Conservation (phyloP, 805 yeast species). For the Nakazawaea peltata region DNA sequence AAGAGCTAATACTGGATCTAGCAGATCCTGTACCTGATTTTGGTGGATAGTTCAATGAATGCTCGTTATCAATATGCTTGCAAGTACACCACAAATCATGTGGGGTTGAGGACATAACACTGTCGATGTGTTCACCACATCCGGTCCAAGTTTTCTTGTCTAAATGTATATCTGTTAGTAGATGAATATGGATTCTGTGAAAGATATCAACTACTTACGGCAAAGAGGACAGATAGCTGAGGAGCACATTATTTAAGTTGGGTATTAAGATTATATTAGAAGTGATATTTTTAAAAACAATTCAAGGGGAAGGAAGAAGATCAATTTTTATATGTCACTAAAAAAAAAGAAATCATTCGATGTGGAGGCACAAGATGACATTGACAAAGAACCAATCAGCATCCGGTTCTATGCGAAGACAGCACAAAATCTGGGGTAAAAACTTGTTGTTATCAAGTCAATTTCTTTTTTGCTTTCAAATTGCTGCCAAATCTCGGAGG, state of each 20-base stretch:
- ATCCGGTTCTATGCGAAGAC: too few species aligned
- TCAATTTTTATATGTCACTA: too few species aligned
- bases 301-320: too few species aligned
- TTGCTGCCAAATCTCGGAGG: too few species aligned
- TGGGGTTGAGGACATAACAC: constrained; percentile 46
- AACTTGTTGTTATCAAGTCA: too few species aligned
- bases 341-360: too few species aligned
- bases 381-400: too few species aligned
- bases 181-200: not conserved
- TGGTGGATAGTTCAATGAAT: constrained; percentile 43
- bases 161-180: constrained; percentile 7
- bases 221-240: constrained; percentile 31
- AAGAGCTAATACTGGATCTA: constrained; percentile 23
- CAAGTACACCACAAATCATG: constrained; percentile 42
- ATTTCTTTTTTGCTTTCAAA: too few species aligned
- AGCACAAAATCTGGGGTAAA: too few species aligned
- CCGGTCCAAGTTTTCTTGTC: constrained; percentile 58
- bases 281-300: too few species aligned
- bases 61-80: constrained; percentile 31
- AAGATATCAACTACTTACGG: constrained; percentile 11
- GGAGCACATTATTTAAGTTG: constrained; percentile 19
- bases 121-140: constrained; percentile 47
- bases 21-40: constrained; percentile 57
- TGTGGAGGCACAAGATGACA: too few species aligned
- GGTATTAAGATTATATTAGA: constrained; percentile 11